Evolutionary conservation across 495 filamentous ascomycete genomes (phyloP), one percentile per base, ranked within the genome.

Genomic region (Hypoxylon fragiforme): DNA sequence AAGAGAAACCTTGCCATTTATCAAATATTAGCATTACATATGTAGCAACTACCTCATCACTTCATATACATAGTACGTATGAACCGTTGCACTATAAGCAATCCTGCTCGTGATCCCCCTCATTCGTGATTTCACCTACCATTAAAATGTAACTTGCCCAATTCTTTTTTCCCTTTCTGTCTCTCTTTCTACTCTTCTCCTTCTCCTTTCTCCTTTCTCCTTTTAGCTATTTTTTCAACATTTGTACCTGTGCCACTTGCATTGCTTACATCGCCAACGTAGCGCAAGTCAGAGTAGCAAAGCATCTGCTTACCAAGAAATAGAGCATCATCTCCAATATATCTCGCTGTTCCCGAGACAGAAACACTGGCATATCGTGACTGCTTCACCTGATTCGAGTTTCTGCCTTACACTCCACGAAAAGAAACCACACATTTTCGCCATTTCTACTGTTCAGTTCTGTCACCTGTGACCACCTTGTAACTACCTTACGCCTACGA

Each of bases 251-350:
- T n/a, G n/a, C n/a, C n/a, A n/a, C n/a, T n/a, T n/a, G n/a, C n/a
- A n/a, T n/a, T n/a, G n/a, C n/a, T n/a, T n/a, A n/a, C n/a, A n/a
- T n/a, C n/a, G n/a, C n/a, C n/a, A n/a, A n/a, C n/a, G n/a, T n/a
- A n/a, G n/a, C n/a, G 37, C 39, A 39, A 52, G 11, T 38, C 1
- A 3, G 14, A 42, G 38, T 48, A 57, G 37, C 45, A 40, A 44
- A 44, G 12, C 48, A 16, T 19, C 37, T 31, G 52, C 58, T 62
- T 62, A 62, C 58, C 52, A 57, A 28, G 38, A 53, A 39, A 54
- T 50, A 60, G 58, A 62, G 37, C 38, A 45, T 48, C 18, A 28
- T 57, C 32, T 20, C 26, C 47, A 38, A 44, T 53, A 26, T 21
- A 32, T 24, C 16, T 28, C 12, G 19, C 24, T 13, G 13, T 39